Base-by-base conservation (phyloP, 805 yeast species). In the Cyberlindnera veronae region DNA sequence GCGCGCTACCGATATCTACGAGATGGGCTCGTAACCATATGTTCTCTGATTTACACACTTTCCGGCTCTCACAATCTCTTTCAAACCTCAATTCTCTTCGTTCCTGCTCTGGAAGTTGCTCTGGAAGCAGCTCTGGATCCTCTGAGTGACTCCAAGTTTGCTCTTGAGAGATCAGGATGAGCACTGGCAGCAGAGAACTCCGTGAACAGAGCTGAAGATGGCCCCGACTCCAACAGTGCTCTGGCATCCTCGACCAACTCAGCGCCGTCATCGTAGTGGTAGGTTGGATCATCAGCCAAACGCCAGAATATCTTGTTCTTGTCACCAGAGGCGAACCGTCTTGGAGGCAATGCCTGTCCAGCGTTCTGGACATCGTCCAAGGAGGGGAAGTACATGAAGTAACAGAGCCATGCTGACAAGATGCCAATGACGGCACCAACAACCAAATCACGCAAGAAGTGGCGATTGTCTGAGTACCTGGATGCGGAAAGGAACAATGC, bases 391-490 rank as follows among this genome's bases (percentile, higher is more conserved):
- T 70, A 72, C n/a, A 66, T 54, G 9, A 57, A 48, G 43, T 70
- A 72, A 30, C 66, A 61, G 39, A 64, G 39, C n/a, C 52, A 39
- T 0, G 67, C 70, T 24, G 58, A 46, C 2, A 33, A 15, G 0
- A 60, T 34, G 0, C 77, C 78, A 32, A 72, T 61, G 0, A 60
- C 4, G 0, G 62, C 52, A 3, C 77, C 77, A 10, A 50, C 53
- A 6, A 68, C 37, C 10, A 72, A 64, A 49, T 72, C 77, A 18
- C 55, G 21, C 3, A 67, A 36, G 39, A 62, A 67, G 49, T 72
- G 76, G 26, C 76, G 53, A 47, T 71, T 67, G 44, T 72, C 77
- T n/a, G 76, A 67, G n/a, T 67, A 56, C 39, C 77, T 53, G 3
- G 76, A 64, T 17, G 64, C 57, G 0, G 72, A 50, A 3, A 72